phyloP scores from a whole-genome alignment of 371 early-diverging fungal genomes.

The Mortierella sp. region DNA sequence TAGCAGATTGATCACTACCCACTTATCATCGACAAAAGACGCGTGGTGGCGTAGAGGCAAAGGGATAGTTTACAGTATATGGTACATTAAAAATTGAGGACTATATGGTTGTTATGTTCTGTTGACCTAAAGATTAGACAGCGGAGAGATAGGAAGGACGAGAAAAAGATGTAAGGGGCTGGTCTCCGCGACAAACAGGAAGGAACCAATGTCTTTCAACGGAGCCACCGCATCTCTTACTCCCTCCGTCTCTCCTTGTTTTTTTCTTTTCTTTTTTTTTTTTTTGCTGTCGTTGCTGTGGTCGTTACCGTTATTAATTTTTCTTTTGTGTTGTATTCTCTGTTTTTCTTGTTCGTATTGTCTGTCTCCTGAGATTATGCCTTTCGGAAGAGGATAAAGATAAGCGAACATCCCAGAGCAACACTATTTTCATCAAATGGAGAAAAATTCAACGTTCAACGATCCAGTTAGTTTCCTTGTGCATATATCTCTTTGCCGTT shows the following conservation, averaged over 20 bases:
- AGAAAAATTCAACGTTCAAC: not conserved
- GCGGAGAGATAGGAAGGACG: not conserved
- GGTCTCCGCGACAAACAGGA: not conserved
- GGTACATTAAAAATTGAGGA: slow-evolving; percentile 12
- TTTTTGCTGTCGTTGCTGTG: not conserved
- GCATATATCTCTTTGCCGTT: not conserved
- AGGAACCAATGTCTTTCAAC: not conserved
- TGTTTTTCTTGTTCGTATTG: not conserved
- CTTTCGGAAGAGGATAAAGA: slow-evolving; percentile 57
- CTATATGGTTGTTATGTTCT: not conserved
- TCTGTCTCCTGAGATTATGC: slow-evolving; percentile 15
- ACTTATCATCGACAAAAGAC: too few species aligned
- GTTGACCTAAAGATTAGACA: not conserved
- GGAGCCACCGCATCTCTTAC: not conserved
- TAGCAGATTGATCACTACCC: not conserved
- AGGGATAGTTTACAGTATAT: slow-evolving; percentile 12
- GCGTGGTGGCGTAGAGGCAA: too few species aligned
- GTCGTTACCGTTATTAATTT: not conserved
- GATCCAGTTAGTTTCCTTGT: not conserved
- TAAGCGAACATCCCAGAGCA: slow-evolving; percentile 51
- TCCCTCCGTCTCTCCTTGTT: not conserved
- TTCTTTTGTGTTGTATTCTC: not conserved
- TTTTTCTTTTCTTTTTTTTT: not conserved
- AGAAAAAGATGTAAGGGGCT: not conserved
- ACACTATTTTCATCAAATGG: slow-evolving; percentile 26